Evolutionary conservation across 2,329 filamentous ascomycete species (phyloP), one percentile per base, ranked within the genome.

Genomic region (Diaporthe helianthi): DNA sequence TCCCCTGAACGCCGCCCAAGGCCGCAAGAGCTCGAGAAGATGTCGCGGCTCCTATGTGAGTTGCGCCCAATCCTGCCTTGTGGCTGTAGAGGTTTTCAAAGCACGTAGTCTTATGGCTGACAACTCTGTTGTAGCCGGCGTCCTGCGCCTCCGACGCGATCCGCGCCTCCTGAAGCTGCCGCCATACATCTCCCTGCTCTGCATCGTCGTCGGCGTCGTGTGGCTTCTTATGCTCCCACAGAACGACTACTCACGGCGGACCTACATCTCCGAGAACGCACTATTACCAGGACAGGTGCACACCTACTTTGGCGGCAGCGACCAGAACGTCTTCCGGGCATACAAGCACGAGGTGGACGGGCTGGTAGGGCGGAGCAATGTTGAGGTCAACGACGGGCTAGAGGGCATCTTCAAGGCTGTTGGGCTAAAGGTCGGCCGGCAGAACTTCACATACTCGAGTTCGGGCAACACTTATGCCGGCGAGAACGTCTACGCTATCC

Each of bases 241-340:
- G 65, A 88, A 98, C 80, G 88, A 94, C 73, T 97, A 98, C 83
- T 97, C 94, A 63, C 90, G 96, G 73, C 87, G 88, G 71, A 99
- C 95, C 1, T 99, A 99, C 80, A 96, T 99, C 69, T 98, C 95
- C 52, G 96, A 99, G 80, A 99, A 99, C 79, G 96, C 96, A 13
- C 89, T 99, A 41, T 84, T 99, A 17, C 96, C 96, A 0, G 96
- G 94, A 2, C 96, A 99, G 80, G 96, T 98, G 10, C 95, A 98
- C 81, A 97, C 96, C 1, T 99, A 99, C 80, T 99, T 99, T 78
- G 91, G 93, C 8, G 96, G 96, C 22, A 97, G 93, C 79, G 96
- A 99, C 78, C 94, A 98, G 83, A 92, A 98, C 79, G 89, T 98
- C 73, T 94, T 98, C 77, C 88, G 94, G 55, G 96, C 93, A 9